phyloP scores from a whole-genome alignment of 441 rosid species.

The Adansonia grandidieri region DNA sequence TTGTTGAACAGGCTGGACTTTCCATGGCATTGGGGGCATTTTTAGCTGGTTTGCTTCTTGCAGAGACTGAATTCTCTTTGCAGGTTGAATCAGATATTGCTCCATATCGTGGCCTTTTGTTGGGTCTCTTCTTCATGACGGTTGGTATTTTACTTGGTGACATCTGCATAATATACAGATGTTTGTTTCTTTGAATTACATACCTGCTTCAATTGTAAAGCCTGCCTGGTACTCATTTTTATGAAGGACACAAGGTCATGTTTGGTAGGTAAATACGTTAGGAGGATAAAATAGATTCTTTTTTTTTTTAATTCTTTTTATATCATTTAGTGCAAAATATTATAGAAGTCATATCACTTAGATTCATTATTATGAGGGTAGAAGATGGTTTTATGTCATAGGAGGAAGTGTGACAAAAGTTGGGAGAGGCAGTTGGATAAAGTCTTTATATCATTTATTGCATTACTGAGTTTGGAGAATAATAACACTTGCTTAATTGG shows the following conservation, averaged over 20 bases:
- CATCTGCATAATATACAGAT: conserved; percentile 4
- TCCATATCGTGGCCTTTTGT: conserved; percentile 93
- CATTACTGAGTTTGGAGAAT: neutral
- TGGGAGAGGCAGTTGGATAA: neutral
- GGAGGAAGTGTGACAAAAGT: neutral
- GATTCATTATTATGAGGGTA: neutral
- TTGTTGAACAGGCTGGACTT: conserved; percentile 85
- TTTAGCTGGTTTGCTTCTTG: conserved; percentile 96
- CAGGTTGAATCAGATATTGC: conserved; percentile 99
- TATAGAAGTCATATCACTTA: neutral
- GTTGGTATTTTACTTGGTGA: conserved; percentile 42
- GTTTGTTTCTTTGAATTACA: neutral
- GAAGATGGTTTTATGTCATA: conserved; percentile 6
- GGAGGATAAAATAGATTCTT: neutral
- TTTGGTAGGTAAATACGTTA: neutral
- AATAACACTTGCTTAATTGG: conserved; percentile 9
- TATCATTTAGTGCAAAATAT: neutral
- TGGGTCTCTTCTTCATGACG: conserved; percentile 99
- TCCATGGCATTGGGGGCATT: conserved; percentile 99
- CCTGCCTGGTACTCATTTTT: neutral
- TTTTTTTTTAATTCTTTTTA: neutral
- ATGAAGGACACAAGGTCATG: neutral
- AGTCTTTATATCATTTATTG: neutral
- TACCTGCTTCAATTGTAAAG: neutral
- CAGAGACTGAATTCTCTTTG: conserved; percentile 97